Conservation (phyloP, 2,329 filamentous ascomycete species). For the Leptographium wingfieldii region DNA sequence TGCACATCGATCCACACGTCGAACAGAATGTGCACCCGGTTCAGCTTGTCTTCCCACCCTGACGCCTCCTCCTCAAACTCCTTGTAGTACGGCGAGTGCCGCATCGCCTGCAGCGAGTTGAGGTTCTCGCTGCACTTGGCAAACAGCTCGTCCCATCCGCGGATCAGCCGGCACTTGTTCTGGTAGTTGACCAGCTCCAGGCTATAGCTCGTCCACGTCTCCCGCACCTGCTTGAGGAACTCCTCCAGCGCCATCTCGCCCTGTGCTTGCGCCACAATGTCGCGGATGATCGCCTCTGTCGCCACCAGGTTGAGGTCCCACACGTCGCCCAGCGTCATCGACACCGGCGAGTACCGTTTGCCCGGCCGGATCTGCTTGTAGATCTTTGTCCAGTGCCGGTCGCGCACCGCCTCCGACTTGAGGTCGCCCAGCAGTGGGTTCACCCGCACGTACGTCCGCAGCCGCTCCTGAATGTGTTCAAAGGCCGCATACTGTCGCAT, state of each 20-base stretch:
- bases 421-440: constrained; percentile 80
- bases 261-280: constrained; percentile 90
- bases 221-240: constrained; percentile 89
- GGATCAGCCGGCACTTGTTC: constrained; percentile 93
- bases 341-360: constrained; percentile 85
- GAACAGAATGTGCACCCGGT: constrained; percentile 91
- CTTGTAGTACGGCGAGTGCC: constrained; percentile 97
- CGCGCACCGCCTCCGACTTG: constrained; percentile 91
- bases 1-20: constrained; percentile 99
- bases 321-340: constrained; percentile 94
- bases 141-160: constrained; percentile 96
- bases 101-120: constrained; percentile 96
- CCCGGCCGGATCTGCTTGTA: constrained; percentile 91
- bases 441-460: constrained; percentile 81
- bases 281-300: constrained; percentile 76
- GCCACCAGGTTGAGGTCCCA: constrained; percentile 91
- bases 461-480: constrained; percentile 87
- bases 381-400: constrained; percentile 95
- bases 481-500: constrained; percentile 99
- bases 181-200: constrained; percentile 95
- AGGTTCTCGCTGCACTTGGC: constrained; percentile 97
- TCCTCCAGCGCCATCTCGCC: constrained; percentile 98
- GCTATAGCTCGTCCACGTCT: constrained; percentile 92
- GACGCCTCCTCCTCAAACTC: constrained; percentile 97
- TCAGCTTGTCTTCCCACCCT: constrained; percentile 95